A percentile compares a stretch with the other conserved stretches of the same genome.
These are phyloP conservation scores for Yarrowia sp. DNA, from an alignment of 805 yeast genomes.

Conservation along the genomic window DNA sequence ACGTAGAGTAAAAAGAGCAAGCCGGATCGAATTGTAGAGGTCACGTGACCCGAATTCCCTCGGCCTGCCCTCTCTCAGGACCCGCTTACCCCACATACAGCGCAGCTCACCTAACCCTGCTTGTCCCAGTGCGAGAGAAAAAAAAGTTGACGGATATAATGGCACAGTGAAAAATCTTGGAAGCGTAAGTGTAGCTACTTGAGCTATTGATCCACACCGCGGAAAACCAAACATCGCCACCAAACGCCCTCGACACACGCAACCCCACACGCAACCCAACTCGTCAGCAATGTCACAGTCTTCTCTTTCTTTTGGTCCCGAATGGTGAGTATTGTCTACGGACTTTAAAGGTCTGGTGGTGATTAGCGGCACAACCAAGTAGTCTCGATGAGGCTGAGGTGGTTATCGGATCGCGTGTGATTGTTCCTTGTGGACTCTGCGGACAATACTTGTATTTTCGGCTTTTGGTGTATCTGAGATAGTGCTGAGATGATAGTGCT, in stretches of 20 bases:
- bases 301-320: conserved; percentile 28
- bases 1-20: too few relatives aligned
- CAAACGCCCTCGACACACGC: background rate
- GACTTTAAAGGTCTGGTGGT: background rate
- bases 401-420: too few relatives aligned
- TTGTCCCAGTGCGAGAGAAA: conserved; percentile 20
- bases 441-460: too few relatives aligned
- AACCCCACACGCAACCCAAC: background rate
- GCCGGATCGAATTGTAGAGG: too few relatives aligned
- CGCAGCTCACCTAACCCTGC: conserved; percentile 18
- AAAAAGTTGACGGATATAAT: conserved; percentile 23
- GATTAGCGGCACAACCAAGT: too few relatives aligned
- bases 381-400: too few relatives aligned
- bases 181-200: conserved; percentile 23
- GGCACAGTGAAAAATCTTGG: conserved; percentile 21
- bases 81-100: conserved; percentile 17
- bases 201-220: conserved; percentile 9
- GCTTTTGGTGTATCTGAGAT: too few relatives aligned
- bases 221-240: background rate
- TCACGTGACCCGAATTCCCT: background rate
- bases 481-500: too few relatives aligned
- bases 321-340: conserved; percentile 17
- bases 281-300: conserved; percentile 25
- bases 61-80: too few relatives aligned
- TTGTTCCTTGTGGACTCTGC: too few relatives aligned